Conservation (phyloP, 345 rosid species). For the Eucalyptus sp. region DNA sequence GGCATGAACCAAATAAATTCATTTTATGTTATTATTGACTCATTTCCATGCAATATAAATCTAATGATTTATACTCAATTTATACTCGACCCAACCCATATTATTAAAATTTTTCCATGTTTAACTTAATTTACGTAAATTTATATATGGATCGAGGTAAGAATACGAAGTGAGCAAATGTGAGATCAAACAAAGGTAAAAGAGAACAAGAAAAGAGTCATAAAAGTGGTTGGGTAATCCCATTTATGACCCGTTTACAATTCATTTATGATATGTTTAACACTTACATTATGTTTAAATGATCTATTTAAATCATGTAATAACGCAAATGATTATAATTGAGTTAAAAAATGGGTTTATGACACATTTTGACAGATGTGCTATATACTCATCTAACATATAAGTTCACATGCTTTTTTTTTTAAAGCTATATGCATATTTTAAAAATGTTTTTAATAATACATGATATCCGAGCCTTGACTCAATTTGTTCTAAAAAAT, state of each 20-base stretch:
- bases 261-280: too few species aligned
- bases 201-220: too few species aligned
- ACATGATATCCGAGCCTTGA: background rate
- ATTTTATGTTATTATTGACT: accelerated
- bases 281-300: too few species aligned
- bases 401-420: background rate
- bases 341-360: too few species aligned
- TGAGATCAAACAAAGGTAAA: accelerated
- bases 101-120: accelerated
- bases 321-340: accelerated
- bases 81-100: accelerated
- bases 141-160: accelerated
- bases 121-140: too few species aligned
- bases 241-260: accelerated
- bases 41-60: accelerated
- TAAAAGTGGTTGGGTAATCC: too few species aligned
- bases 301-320: too few species aligned
- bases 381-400: accelerated
- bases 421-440: background rate
- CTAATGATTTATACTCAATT: too few species aligned
- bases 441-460: background rate
- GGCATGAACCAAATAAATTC: accelerated
- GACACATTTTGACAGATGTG: accelerated
- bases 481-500: background rate
- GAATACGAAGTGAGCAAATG: accelerated